These are phyloP conservation scores for Thielaviopsis cerberus DNA, from an alignment of 2,329 filamentous ascomycete genomes.

Conservation along the genomic window DNA sequence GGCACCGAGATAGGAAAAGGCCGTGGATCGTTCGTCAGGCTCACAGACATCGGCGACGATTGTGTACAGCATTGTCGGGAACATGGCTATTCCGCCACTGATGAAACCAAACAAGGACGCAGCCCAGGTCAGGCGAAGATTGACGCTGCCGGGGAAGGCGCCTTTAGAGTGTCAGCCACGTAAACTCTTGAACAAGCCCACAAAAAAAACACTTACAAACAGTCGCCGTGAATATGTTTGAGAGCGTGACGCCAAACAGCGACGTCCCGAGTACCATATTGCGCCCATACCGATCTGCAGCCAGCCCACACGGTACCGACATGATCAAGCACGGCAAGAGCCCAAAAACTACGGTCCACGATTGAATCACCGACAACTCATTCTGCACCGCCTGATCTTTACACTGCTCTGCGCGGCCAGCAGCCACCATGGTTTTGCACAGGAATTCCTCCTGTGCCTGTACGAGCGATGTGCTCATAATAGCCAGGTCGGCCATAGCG, in stretches of 20 bases:
- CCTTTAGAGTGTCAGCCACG: constrained; percentile 1
- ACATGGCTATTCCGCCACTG: constrained; percentile 14
- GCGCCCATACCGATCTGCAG: constrained; percentile 13
- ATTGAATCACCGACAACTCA: constrained; percentile 13
- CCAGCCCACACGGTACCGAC: constrained; percentile 13
- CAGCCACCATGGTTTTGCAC: neutral
- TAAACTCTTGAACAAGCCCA: neutral
- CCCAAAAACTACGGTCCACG: constrained; percentile 13
- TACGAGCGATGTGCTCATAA: constrained; percentile 11
- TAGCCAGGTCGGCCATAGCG: constrained; percentile 6
- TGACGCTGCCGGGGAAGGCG: constrained; percentile 10
- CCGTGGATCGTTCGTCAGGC: constrained; percentile 10
- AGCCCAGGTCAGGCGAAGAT: constrained; percentile 12
- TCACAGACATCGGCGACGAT: constrained; percentile 12
- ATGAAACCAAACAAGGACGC: constrained; percentile 12
- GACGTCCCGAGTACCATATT: constrained; percentile 12
- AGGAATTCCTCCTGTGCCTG: constrained; percentile 11
- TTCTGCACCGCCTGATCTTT: constrained; percentile 14
- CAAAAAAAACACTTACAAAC: constrained; percentile 7
- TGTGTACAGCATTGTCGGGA: constrained; percentile 13
- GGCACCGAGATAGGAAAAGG: constrained; percentile 13
- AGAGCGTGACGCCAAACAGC: constrained; percentile 10
- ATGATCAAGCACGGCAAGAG: constrained; percentile 13
- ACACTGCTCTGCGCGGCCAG: constrained; percentile 7
- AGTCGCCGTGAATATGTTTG: constrained; percentile 4